Evolutionary conservation across 495 filamentous ascomycete species (phyloP).

Genomic region (Lasiosphaeria ovina): DNA sequence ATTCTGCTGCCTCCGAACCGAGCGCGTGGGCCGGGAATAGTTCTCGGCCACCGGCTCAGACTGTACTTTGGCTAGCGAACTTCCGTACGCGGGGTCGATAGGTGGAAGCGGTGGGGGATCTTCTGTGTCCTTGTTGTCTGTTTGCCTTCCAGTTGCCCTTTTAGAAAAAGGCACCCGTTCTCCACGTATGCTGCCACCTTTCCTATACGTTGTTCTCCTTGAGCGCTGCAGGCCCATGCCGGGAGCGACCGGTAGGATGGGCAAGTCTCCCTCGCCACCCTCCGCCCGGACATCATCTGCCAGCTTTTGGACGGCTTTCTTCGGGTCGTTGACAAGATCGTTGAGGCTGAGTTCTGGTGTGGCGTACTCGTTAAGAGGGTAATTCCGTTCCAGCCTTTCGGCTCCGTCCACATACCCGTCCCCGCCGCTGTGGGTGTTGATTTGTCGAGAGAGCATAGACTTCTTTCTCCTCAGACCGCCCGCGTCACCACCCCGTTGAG

Average conservation of each 20-base stretch:
- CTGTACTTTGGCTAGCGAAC: constrained; percentile 65
- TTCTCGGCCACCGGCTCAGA: constrained; percentile 72
- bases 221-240: constrained; percentile 81
- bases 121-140: constrained; percentile 58
- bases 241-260: constrained; percentile 75
- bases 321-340: constrained; percentile 76
- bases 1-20: constrained; percentile 44
- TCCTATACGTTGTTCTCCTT: constrained; percentile 87
- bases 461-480: constrained; percentile 78
- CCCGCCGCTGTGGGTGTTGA: constrained; percentile 66
- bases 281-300: constrained; percentile 46
- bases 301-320: constrained; percentile 64
- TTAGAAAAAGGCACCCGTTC: constrained; percentile 65
- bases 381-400: constrained; percentile 74
- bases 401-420: constrained; percentile 82
- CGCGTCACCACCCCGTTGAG: constrained; percentile 57
- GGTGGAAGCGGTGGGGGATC: constrained; percentile 49
- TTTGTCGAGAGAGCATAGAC: constrained; percentile 91
- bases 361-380: constrained; percentile 55
- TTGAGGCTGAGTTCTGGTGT: constrained; percentile 65
- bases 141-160: constrained; percentile 55
- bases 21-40: constrained; percentile 50
- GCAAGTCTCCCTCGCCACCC: constrained; percentile 64
- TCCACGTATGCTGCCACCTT: constrained; percentile 64
- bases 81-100: constrained; percentile 49